Base-by-base conservation (phyloP, 495 filamentous ascomycete species). In the Hapsidospora chrysogenum region DNA sequence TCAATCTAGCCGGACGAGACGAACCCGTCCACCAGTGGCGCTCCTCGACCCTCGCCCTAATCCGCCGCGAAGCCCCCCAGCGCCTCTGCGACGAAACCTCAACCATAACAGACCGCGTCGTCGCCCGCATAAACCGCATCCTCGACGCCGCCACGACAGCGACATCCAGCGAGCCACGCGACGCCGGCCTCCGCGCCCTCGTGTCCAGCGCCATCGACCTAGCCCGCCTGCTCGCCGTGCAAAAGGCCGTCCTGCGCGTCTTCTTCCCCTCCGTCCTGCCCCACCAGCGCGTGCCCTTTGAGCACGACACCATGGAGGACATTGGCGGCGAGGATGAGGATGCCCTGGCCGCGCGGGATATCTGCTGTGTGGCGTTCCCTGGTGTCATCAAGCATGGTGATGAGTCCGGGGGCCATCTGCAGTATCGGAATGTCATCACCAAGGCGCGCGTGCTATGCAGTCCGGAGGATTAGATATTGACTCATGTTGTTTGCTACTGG, bases 21-120 rank as follows among this genome's bases (percentile, higher is more conserved):
- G 68, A 66, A 33, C 50, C 56, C 19, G 48, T 65, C n/a, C 69
- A 66, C 51, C 56, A 65, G 46, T 72, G 68, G 68, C 59, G 68
- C 21, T 61, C 66, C 7, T 48, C 56, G 33, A 71, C 66, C 5
- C 58, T 72, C 9, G 49, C 58, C 5, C 56, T 70, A 28, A 44
- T 73, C 27, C 61, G 58, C 35, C 59, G 59, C 36, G 64, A 64
- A 30, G 51, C 56, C 30, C 44, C 38, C 31, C 43, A 53, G 35
- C 57, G 49, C 44, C 53, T 70, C 35, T 52, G 61, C 38, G 38
- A 33, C 26, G 54, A 60, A 39, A 67, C 62, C 5, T 27, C 45
- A 9, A 36, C 32, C 21, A 36, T 58, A 9, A 51, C 49, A 21
- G 51, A 60, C 26, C 45, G 46, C 8, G 45, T 63, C 27, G 46